Evolutionary conservation across 108 stramenopile species (phyloP).

Genomic region (Skeletonema menzelii): DNA sequence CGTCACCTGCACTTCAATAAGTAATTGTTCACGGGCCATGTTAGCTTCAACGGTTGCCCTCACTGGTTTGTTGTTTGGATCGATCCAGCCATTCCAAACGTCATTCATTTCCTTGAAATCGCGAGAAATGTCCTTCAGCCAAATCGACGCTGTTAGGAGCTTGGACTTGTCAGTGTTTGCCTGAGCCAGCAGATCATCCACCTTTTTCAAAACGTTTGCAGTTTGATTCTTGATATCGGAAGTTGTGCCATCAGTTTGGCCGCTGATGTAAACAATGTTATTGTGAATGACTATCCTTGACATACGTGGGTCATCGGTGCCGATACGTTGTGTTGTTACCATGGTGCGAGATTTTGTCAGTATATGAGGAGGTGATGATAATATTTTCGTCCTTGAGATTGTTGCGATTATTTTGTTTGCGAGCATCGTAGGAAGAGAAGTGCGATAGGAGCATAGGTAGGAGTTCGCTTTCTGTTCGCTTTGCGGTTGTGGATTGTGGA

Average conservation of each 20-base stretch:
- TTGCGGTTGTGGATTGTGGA: no score
- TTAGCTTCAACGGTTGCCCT: slow-evolving; percentile 51
- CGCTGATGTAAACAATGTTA: slow-evolving; percentile 42
- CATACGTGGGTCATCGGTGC: slow-evolving; percentile 2
- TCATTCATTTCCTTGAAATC: slow-evolving; percentile 48
- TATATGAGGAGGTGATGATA: neutral
- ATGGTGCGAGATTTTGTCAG: neutral
- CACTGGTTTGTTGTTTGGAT: slow-evolving; percentile 52
- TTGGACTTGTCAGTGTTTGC: slow-evolving; percentile 48
- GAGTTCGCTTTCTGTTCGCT: neutral
- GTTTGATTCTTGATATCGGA: slow-evolving; percentile 35
- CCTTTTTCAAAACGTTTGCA: slow-evolving; percentile 29
- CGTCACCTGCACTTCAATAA: slow-evolving; percentile 60
- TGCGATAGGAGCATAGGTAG: neutral
- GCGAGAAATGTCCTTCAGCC: slow-evolving; percentile 47
- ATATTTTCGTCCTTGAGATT: neutral
- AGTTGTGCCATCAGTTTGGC: slow-evolving; percentile 46
- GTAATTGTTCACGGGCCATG: slow-evolving; percentile 46
- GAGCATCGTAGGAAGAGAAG: neutral
- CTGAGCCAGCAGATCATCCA: slow-evolving; percentile 38
- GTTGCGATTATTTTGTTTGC: neutral
- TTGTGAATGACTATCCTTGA: slow-evolving; percentile 40
- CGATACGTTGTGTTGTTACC: neutral
- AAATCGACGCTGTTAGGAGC: slow-evolving; percentile 40
- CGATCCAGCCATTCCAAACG: slow-evolving; percentile 63